Conservation (phyloP, 495 filamentous ascomycete genomes). For the Paragyromitra xinjiangensis region DNA sequence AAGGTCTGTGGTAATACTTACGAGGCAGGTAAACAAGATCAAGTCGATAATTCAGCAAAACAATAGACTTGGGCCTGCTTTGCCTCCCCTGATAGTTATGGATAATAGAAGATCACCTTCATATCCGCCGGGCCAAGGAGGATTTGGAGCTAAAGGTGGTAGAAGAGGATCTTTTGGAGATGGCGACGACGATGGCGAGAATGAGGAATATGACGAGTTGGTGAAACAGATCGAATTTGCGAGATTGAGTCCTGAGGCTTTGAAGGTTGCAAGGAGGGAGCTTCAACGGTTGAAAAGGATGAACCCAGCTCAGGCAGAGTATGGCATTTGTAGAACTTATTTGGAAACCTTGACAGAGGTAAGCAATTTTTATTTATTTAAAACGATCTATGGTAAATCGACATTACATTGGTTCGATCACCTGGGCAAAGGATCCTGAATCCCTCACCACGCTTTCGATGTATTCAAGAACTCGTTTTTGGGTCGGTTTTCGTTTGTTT, state of each 20-base stretch:
- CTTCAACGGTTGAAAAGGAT: constrained; percentile 90
- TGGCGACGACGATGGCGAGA: constrained; percentile 73
- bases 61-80: constrained; percentile 46
- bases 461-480: neutral
- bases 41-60: constrained; percentile 69
- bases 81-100: constrained; percentile 52
- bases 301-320: constrained; percentile 93
- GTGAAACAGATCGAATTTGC: constrained; percentile 86
- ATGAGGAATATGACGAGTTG: constrained; percentile 89
- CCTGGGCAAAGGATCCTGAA: neutral
- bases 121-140: constrained; percentile 60
- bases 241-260: constrained; percentile 70
- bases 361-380: constrained; percentile 28
- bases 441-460: neutral
- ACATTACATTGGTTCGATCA: neutral
- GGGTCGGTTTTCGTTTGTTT: neutral
- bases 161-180: constrained; percentile 65
- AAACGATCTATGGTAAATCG: neutral
- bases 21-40: constrained; percentile 77
- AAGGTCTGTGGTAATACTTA: constrained; percentile 80
- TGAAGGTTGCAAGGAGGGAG: constrained; percentile 87
- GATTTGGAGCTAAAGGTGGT: constrained; percentile 63
- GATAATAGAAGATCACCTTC: constrained; percentile 54
- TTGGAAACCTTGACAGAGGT: constrained; percentile 87
- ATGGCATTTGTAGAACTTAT: constrained; percentile 92